Conservation (phyloP, 1,284 basidiomycete species). For the Puccinia horiana region DNA sequence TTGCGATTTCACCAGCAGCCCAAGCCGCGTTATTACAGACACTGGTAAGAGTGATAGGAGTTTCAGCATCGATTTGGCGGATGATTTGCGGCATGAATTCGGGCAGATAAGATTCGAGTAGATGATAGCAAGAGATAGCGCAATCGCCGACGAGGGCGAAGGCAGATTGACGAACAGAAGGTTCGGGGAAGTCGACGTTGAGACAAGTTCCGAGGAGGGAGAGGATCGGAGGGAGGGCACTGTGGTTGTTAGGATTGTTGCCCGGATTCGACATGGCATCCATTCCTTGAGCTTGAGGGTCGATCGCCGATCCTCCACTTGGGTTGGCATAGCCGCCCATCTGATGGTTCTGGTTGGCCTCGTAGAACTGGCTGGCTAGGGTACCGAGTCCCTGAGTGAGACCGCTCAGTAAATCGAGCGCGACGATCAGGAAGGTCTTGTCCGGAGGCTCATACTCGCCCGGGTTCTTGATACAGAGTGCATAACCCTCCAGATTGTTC, state of each 20-base stretch:
- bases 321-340: slow-evolving; percentile 2
- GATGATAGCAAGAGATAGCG: slow-evolving; percentile 88
- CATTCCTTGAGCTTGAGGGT: not conserved
- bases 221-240: slow-evolving; percentile 23
- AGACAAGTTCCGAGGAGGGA: slow-evolving; percentile 36
- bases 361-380: slow-evolving; percentile 71
- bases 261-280: not conserved
- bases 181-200: slow-evolving; percentile 66
- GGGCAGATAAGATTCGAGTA: slow-evolving; percentile 80
- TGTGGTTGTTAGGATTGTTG: not conserved
- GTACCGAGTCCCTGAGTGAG: slow-evolving; percentile 89
- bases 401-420: slow-evolving; percentile 91
- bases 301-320: too few relatives aligned
- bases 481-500: slow-evolving; percentile 75
- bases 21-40: slow-evolving; percentile 99
- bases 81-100: slow-evolving; percentile 88
- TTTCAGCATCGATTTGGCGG: slow-evolving; percentile 83
- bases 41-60: slow-evolving; percentile 85
- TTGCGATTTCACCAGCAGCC: slow-evolving; percentile 94
- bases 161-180: slow-evolving; percentile 91
- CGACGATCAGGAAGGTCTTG: slow-evolving; percentile 93
- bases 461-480: slow-evolving; percentile 77
- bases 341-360: slow-evolving; percentile 49
- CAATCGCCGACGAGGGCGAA: slow-evolving; percentile 96
- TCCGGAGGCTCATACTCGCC: slow-evolving; percentile 81